Percentiles rank a stretch among this genome's conserved stretches.
Evolutionary conservation across 306 rosid genomes (phyloP).

Genomic region (Quercus wislizeni): DNA sequence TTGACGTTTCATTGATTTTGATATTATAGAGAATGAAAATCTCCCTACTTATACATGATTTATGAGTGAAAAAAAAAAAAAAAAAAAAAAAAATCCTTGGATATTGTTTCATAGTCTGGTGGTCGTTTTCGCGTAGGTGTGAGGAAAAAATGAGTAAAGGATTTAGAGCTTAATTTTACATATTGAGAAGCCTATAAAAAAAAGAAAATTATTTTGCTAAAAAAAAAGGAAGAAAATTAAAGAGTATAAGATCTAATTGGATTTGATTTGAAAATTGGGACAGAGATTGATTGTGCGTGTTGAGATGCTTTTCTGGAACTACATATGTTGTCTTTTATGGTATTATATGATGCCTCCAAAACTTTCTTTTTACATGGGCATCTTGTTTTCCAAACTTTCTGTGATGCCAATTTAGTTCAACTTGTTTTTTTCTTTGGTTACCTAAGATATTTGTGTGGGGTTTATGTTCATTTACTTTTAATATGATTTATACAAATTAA

Average conservation of each 20-base stretch:
- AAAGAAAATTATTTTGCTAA: no score
- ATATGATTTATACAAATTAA: neutral
- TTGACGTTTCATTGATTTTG: no score
- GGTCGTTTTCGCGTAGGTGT: neutral
- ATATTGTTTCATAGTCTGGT: neutral
- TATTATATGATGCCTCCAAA: neutral
- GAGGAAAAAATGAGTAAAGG: neutral
- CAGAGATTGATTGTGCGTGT: neutral
- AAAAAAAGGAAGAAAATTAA: no score
- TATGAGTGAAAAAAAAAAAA: neutral
- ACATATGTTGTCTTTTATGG: neutral
- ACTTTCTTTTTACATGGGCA: neutral
- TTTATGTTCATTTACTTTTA: neutral
- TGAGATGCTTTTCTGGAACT: neutral
- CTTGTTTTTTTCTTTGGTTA: neutral
- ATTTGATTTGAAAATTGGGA: neutral
- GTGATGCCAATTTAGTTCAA: neutral
- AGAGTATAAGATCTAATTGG: neutral
- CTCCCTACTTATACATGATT: neutral
- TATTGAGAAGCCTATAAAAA: no score
- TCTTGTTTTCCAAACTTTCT: neutral
- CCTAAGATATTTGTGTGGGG: neutral
- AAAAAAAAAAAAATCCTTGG: no score
- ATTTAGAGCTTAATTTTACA: neutral
- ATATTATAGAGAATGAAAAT: neutral